phyloP scores from a whole-genome alignment of 2,329 filamentous ascomycete species.

The Domatiomyces globalis region DNA sequence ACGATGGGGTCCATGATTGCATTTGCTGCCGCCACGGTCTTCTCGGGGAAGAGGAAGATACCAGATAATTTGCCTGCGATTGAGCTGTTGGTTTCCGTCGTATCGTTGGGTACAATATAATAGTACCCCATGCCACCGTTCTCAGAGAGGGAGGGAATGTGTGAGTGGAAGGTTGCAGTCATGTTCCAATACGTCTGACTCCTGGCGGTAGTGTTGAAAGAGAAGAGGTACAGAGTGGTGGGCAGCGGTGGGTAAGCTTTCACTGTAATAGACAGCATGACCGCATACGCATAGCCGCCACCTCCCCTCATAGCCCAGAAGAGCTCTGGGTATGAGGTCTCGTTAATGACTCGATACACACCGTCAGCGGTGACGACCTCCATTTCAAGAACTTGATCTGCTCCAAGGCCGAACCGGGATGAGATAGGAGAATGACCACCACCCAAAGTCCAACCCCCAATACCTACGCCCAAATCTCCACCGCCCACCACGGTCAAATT shows the following conservation, averaged over 20 bases:
- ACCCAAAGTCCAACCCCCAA: conserved; percentile 32
- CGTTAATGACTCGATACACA: conserved; percentile 29
- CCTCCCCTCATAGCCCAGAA: conserved; percentile 37
- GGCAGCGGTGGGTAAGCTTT: conserved; percentile 32
- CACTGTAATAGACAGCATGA: conserved; percentile 39
- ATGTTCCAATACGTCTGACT: conserved; percentile 36
- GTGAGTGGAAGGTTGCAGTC: conserved; percentile 30
- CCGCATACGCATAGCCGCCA: conserved; percentile 34
- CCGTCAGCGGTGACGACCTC: conserved; percentile 37
- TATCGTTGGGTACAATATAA: conserved; percentile 5
- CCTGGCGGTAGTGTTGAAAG: conserved; percentile 23
- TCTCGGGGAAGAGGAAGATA: conserved; percentile 9
- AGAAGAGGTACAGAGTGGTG: conserved; percentile 29
- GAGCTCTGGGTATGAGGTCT: conserved; percentile 31
- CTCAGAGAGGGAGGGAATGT: conserved; percentile 9
- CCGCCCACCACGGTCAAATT: conserved; percentile 34
- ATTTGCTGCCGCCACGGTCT: conserved; percentile 5
- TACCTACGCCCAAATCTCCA: conserved; percentile 22
- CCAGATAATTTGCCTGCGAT: conserved; percentile 7
- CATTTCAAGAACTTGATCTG: conserved; percentile 35
- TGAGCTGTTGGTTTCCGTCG: conserved; percentile 1
- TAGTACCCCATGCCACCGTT: conserved; percentile 12
- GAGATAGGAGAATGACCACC: conserved; percentile 43
- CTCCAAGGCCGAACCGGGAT: conserved; percentile 35
- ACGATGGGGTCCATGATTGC: conserved; percentile 8